These are phyloP conservation scores for Protomyces inundatus DNA, from an alignment of 1,139 yeast species.

Conservation along the genomic window DNA sequence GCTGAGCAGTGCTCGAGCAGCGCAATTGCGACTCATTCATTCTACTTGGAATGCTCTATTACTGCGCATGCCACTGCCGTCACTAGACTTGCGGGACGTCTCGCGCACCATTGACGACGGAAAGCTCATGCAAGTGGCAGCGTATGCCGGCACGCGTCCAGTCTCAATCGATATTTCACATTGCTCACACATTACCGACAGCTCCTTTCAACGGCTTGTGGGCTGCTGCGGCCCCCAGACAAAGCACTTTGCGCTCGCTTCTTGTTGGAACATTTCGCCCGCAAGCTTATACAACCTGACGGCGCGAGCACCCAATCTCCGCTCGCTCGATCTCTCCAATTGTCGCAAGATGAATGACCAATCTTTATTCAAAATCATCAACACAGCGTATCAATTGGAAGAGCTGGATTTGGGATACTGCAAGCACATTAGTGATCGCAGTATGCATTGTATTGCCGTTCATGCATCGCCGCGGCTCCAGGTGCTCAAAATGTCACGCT, in stretches of 20 bases:
- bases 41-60: conserved; percentile 30
- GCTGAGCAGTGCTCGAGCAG: conserved; percentile 27
- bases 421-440: conserved; percentile 62
- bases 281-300: conserved; percentile 76
- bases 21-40: conserved; percentile 30
- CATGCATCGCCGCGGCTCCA: conserved; percentile 55
- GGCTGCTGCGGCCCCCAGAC: conserved; percentile 68
- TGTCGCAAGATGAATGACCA: conserved; percentile 69
- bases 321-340: conserved; percentile 61
- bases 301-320: conserved; percentile 52
- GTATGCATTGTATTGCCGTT: conserved; percentile 59
- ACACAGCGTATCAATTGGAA: conserved; percentile 41
- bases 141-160: conserved; percentile 68
- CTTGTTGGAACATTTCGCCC: conserved; percentile 73
- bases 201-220: conserved; percentile 64
- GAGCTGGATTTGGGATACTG: conserved; percentile 59
- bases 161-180: conserved; percentile 57
- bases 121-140: conserved; percentile 54
- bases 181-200: conserved; percentile 72
- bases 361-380: conserved; percentile 58
- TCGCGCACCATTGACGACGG: conserved; percentile 57
- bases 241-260: conserved; percentile 53
- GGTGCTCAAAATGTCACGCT: conserved; percentile 59
- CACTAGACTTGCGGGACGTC: conserved; percentile 55
- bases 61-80: conserved; percentile 37